Evolutionary conservation across 306 rosid genomes (phyloP), one percentile per base, ranked within the genome.

Genomic region (Psophocarpus tetragonolobus): DNA sequence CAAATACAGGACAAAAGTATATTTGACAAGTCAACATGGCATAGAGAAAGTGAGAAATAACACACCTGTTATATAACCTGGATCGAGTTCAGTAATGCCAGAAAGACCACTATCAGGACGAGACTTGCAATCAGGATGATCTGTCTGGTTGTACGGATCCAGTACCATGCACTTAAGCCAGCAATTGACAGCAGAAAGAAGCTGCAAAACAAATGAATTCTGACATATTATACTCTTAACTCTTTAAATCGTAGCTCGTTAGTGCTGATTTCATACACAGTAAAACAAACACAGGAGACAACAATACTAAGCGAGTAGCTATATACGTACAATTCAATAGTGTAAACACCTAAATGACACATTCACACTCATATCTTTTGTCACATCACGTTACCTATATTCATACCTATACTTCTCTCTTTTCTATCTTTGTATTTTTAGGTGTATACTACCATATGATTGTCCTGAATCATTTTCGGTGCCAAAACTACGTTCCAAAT

Each of bases 61-160:
- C 42, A 38, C 66, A 87, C 99, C 99, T 27, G 99, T 95, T 68
- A 95, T 95, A 68, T 95, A 95, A 67, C 99, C 99, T 4, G 99
- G 99, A 87, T 95, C 99, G 64, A 95, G 97, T 74, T 95, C 99
- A 0, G 97, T 95, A 68, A 95, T 95, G 8, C 96, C 99, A 3
- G 99, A 95, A 86, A 95, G 99, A 72, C 99, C 99, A 2, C 94
- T 91, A 73, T 95, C 99, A 29, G 99, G 99, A 36, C 99, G 95
- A 0, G 99, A 91, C 85, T 91, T 92, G 84, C 99, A 95, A 45
- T 95, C 90, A 29, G 96, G 96, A 29, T 95, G 96, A 84, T 95
- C 99, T 2, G 97, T 92, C 82, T 95, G 99, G 80, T 91, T 92
- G 86, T 91, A 87, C 67, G 97, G 97, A 21, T 95, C 99, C 42